Conservation (phyloP, 225 moss, liverwort and hornwort genomes). For the Marchantia paleacea region DNA sequence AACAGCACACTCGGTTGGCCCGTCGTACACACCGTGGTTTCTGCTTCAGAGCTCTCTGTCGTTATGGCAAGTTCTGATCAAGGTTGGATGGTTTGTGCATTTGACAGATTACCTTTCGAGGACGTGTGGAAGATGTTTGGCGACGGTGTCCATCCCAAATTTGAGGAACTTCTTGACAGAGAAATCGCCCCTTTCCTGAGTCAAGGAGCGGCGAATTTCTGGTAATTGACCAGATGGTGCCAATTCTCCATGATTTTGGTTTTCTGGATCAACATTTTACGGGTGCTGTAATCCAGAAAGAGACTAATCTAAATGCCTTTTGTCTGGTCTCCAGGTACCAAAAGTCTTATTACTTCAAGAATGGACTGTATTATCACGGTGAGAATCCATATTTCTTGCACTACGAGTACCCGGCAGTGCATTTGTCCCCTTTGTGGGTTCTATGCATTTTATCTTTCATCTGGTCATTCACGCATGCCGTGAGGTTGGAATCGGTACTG, state of each 20-base stretch:
- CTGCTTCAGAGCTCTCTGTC: not conserved
- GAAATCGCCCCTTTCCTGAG: constrained; percentile 87
- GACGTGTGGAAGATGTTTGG: constrained; percentile 99
- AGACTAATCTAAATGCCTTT: not conserved
- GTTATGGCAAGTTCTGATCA: not conserved
- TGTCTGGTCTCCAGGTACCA: constrained; percentile 47
- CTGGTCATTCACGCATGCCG: not conserved
- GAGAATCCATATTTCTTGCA: not conserved
- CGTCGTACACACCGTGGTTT: not conserved
- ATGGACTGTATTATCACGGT: constrained; percentile 95
- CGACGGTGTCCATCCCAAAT: constrained; percentile 87
- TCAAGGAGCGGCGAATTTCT: constrained; percentile 94
- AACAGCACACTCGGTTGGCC: too few relatives aligned
- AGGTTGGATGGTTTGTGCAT: not conserved
- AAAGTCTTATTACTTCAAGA: constrained; percentile 79
- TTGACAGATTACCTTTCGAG: constrained; percentile 71
- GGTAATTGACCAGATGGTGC: constrained; percentile 31
- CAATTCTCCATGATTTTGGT: not conserved
- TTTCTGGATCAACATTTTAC: too few relatives aligned
- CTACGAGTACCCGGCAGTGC: not conserved
- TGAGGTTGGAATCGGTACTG: not conserved
- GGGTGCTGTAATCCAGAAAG: too few relatives aligned
- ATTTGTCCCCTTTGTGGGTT: not conserved
- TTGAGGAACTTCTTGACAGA: constrained; percentile 58
- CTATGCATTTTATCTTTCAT: not conserved